These are phyloP conservation scores for Oryza australiensis DNA, from an alignment of 176 grass and related monocot genomes.

Conservation along the genomic window DNA sequence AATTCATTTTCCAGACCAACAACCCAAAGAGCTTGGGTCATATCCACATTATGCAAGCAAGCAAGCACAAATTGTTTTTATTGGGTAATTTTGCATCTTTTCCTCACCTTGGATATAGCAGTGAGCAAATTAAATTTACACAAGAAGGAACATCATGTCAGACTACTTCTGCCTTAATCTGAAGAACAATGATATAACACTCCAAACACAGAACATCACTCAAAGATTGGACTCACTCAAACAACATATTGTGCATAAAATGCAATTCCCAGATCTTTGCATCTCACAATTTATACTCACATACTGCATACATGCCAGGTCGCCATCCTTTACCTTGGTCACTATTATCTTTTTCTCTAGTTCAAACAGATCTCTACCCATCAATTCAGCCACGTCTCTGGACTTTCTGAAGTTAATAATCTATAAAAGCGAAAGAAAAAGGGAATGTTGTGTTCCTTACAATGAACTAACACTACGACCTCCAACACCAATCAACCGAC, in stretches of 20 bases:
- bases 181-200: background rate
- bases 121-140: background rate
- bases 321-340: background rate
- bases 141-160: background rate
- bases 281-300: background rate
- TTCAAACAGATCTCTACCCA: too few relatives aligned
- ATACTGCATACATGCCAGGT: background rate
- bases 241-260: background rate
- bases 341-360: background rate
- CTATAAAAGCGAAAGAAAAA: background rate
- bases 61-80: background rate
- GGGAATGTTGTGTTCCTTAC: background rate
- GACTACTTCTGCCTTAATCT: background rate
- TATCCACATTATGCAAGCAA: background rate
- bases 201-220: background rate
- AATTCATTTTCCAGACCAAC: background rate
- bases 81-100: background rate
- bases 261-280: background rate
- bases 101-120: background rate
- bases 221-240: background rate
- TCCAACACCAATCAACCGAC: background rate
- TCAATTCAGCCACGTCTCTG: background rate
- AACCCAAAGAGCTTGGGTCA: background rate
- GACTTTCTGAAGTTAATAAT: background rate
- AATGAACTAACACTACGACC: slow-evolving; percentile 6